A percentile compares a stretch with the other conserved stretches of the same genome.
phyloP scores from a whole-genome alignment of 176 grass and related monocot genomes.

The Ensete ventricosum region DNA sequence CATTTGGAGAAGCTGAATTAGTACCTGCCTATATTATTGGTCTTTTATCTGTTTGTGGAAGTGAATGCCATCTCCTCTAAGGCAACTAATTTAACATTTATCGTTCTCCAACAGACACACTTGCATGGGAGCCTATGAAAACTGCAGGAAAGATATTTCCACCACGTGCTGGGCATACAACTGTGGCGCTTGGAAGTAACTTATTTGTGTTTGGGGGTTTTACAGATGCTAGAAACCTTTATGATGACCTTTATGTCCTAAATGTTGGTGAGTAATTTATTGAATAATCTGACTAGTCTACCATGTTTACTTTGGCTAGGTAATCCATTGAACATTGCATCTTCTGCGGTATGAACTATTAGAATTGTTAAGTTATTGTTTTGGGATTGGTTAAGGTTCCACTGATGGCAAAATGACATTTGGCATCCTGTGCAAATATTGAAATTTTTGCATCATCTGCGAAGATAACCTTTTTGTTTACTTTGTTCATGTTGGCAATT shows the following conservation, averaged over 20 bases:
- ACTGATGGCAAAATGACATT: not conserved
- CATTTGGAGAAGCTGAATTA: not conserved
- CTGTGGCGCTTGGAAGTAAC: conserved; percentile 22
- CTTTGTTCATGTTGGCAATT: not conserved
- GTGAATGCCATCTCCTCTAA: not conserved
- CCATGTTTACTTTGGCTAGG: not conserved
- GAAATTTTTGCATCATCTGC: not conserved
- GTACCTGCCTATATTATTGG: not conserved
- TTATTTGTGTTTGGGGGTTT: conserved; percentile 33
- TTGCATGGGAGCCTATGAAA: conserved; percentile 24
- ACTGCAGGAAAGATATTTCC: conserved; percentile 18
- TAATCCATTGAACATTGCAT: not conserved
- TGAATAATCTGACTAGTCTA: not conserved
- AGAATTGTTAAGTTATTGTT: not conserved
- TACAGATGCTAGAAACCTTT: conserved; percentile 20
- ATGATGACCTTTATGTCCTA: conserved; percentile 31
- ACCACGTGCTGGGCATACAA: conserved; percentile 29
- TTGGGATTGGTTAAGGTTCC: too few species aligned
- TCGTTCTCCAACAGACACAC: conserved; percentile 12
- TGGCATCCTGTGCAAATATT: not conserved
- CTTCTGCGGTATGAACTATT: not conserved
- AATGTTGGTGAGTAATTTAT: conserved; percentile 17
- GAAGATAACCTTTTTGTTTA: not conserved
- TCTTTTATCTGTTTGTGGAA: not conserved
- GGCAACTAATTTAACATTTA: not conserved